Base-by-base conservation (phyloP, 768 basidiomycete species). In the Leccinum subtestaceum region DNA sequence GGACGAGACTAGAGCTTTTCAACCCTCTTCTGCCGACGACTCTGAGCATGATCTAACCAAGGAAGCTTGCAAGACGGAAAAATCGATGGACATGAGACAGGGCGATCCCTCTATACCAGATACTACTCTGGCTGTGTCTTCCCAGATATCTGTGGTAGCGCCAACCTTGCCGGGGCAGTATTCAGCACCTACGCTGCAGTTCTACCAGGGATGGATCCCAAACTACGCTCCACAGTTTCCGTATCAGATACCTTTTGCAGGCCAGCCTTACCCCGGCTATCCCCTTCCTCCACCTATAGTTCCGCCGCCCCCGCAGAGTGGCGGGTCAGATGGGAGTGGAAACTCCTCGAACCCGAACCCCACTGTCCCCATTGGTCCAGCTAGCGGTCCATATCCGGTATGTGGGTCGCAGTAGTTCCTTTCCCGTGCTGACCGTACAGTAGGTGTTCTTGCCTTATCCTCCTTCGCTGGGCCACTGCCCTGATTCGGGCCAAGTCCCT, bases 391-490 rank as follows among this genome's bases (percentile, higher is more conserved):
- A 67, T 85, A 80, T 63, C 76, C 79, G 46, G 85, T 86, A 65
- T 45, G 82, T 74, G 49, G 38, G 52, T 61, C 23, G 13, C 43
- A 36, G n/a, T 4, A 43, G 1, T 23, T 57, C 25, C 9, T 52
- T 52, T 60, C 27, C 23, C 50, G 5, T 40, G 34, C 63, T 70
- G 29, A 66, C 49, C 51, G 1, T 57, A 55, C 49, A 21, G 15
- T 60, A 84, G 81, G 73, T 81, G 25, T 83, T 81, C 55, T 75
- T 82, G 47, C 79, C 80, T 4, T 85, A 83, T 68, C 75, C 82
- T 25, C 74, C 76, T 23, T 52, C 73, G 9, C 73, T 76, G 47
- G 68, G 72, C 67, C 75, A 56, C 65, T 3, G 60, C 38, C 11
- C 63, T 21, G 71, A 71, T 47, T 53, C 69, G 11, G 77, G 76